These are phyloP conservation scores for Astragalus membranaceus DNA, from an alignment of 306 rosid genomes.

Conservation along the genomic window DNA sequence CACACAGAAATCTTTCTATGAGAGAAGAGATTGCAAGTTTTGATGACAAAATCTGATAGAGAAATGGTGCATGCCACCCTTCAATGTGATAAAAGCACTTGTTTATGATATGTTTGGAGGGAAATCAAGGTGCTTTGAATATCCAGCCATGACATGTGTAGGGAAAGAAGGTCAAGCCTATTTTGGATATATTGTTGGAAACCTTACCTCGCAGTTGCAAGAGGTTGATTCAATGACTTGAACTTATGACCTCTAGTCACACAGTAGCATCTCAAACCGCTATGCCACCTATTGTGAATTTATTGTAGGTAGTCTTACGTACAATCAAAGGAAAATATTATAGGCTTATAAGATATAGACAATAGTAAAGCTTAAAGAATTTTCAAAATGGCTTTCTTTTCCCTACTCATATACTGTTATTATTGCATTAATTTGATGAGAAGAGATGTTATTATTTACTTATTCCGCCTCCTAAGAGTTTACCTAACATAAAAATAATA, in stretches of 20 bases:
- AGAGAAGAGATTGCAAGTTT: too few relatives aligned
- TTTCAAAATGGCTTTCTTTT: background rate
- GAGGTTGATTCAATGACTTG: background rate
- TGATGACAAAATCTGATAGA: too few relatives aligned
- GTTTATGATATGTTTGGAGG: too few relatives aligned
- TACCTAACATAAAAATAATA: background rate
- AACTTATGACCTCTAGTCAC: too few relatives aligned
- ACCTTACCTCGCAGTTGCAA: background rate
- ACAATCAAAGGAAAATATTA: background rate
- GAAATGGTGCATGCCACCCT: too few relatives aligned
- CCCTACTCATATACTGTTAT: background rate
- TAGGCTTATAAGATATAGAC: background rate
- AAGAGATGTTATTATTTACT: background rate
- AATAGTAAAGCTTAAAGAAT: too few relatives aligned
- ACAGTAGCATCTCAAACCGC: background rate
- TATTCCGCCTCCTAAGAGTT: background rate
- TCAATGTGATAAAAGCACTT: too few relatives aligned
- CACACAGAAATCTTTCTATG: too few relatives aligned
- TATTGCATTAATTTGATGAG: background rate
- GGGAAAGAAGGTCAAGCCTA: background rate
- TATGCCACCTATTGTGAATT: too few relatives aligned
- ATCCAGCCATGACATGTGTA: too few relatives aligned
- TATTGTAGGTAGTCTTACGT: background rate
- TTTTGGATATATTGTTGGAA: background rate
- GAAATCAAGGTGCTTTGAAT: too few relatives aligned